Evolutionary conservation across 352 stramenopile genomes (phyloP).

Genomic region (Globisporangium mamillatum): DNA sequence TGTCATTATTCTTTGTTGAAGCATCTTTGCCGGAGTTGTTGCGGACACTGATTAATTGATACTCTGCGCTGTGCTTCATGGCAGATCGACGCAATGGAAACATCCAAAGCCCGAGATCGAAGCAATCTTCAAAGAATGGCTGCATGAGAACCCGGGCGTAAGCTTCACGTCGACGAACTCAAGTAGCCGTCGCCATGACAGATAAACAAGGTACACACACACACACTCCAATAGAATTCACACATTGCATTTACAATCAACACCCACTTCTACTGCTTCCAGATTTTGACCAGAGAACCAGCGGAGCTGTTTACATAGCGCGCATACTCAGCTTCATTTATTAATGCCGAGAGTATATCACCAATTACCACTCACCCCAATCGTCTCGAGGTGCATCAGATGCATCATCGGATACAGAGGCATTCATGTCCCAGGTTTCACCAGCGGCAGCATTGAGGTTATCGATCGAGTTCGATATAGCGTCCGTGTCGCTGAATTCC

Average conservation of each 20-base stretch:
- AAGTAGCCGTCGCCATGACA: constrained; percentile 6
- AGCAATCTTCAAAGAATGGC: constrained; percentile 68
- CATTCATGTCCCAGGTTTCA: constrained; percentile 6
- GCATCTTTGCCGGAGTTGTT: not conserved
- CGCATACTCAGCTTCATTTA: constrained; percentile 4
- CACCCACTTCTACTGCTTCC: not conserved
- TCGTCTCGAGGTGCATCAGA: constrained; percentile 15
- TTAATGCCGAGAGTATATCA: not conserved
- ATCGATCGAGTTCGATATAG: constrained; percentile 16
- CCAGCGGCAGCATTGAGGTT: constrained; percentile 7
- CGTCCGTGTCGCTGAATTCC: constrained; percentile 17
- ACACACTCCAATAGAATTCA: constrained; percentile 6
- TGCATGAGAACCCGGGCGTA: constrained; percentile 53
- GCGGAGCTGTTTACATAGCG: not conserved
- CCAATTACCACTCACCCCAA: constrained; percentile 18
- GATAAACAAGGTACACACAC: constrained; percentile 3
- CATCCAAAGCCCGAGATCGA: constrained; percentile 75
- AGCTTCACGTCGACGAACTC: constrained; percentile 31
- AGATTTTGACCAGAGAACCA: not conserved
- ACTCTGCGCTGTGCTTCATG: not conserved
- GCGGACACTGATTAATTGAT: not conserved
- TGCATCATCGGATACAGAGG: constrained; percentile 11
- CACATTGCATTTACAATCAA: constrained; percentile 8
- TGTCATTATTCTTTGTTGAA: too few species aligned
- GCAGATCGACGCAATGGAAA: constrained; percentile 84